Percentiles rank a stretch among this genome's conserved stretches.
Conservation (phyloP, 2,329 filamentous ascomycete species). For the Albifimbria verrucaria region DNA sequence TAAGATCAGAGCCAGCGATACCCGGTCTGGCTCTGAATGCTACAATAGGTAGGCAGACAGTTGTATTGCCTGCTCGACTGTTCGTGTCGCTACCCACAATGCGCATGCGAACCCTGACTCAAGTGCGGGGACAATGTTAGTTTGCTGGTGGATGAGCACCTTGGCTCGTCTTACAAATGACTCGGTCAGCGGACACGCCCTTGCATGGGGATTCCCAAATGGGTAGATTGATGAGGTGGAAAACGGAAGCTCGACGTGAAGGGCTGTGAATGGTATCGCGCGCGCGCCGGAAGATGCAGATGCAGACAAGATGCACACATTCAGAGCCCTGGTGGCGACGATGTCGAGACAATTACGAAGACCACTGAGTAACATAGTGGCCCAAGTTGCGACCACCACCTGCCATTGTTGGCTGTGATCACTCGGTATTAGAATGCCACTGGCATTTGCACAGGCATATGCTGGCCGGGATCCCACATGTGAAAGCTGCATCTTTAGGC, state of each 20-base stretch:
- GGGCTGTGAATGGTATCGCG: neutral
- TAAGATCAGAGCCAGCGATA: neutral
- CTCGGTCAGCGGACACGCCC: neutral
- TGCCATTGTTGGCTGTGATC: neutral
- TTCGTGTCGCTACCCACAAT: neutral
- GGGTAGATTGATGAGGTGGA: neutral
- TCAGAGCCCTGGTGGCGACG: neutral
- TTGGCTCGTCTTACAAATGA: neutral
- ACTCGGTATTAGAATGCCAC: no score
- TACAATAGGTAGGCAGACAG: neutral
- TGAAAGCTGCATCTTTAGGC: neutral
- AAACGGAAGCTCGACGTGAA: neutral
- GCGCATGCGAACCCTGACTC: neutral
- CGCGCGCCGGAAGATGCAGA: no score
- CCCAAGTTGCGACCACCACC: neutral
- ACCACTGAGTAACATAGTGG: neutral
- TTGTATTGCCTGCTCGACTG: neutral
- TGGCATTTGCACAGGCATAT: no score
- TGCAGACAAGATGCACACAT: neutral
- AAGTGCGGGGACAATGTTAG: neutral
- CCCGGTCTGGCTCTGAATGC: neutral
- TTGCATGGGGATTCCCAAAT: neutral
- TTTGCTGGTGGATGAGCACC: neutral
- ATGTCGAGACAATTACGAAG: neutral
- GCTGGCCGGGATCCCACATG: neutral